Evolutionary conservation across 805 yeast genomes (phyloP).

Genomic region (Starmerella davenportii): DNA sequence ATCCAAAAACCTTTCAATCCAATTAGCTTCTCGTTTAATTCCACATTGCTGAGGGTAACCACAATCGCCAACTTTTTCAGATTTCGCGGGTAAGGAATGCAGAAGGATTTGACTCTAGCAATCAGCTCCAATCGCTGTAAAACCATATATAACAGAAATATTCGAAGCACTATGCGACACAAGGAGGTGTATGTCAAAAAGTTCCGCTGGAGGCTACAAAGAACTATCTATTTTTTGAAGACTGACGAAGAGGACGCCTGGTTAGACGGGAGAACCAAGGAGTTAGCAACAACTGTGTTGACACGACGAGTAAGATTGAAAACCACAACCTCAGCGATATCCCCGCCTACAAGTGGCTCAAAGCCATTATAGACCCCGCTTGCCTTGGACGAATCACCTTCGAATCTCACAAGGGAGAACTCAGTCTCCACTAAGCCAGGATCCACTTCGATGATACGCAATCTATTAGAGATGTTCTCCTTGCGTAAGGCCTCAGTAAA

Average conservation of each 20-base stretch:
- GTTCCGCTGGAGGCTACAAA: too few species aligned
- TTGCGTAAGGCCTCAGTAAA: constrained; percentile 48
- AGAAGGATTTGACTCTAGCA: too few species aligned
- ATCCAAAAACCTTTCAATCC: too few species aligned
- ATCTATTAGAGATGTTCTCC: constrained; percentile 51
- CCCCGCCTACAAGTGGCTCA: constrained; percentile 53
- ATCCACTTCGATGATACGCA: constrained; percentile 55
- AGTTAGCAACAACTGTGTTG: constrained; percentile 62
- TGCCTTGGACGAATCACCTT: constrained; percentile 44
- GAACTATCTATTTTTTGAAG: constrained; percentile 25
- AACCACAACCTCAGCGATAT: constrained; percentile 57
- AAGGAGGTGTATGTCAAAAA: too few species aligned
- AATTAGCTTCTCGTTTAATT: too few species aligned
- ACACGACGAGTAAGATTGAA: constrained; percentile 49
- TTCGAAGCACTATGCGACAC: too few species aligned
- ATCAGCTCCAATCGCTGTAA: too few species aligned
- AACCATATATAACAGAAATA: too few species aligned
- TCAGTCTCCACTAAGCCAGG: constrained; percentile 74
- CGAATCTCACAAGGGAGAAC: constrained; percentile 45
- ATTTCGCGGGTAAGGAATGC: too few species aligned
- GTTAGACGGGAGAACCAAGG: constrained; percentile 65
- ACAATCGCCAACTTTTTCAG: too few species aligned
- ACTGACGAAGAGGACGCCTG: constrained; percentile 66
- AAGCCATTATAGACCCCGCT: constrained; percentile 47
- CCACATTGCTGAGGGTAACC: too few species aligned